Evolutionary conservation across 768 basidiomycete genomes (phyloP).

Genomic region (Podaxis sp.): DNA sequence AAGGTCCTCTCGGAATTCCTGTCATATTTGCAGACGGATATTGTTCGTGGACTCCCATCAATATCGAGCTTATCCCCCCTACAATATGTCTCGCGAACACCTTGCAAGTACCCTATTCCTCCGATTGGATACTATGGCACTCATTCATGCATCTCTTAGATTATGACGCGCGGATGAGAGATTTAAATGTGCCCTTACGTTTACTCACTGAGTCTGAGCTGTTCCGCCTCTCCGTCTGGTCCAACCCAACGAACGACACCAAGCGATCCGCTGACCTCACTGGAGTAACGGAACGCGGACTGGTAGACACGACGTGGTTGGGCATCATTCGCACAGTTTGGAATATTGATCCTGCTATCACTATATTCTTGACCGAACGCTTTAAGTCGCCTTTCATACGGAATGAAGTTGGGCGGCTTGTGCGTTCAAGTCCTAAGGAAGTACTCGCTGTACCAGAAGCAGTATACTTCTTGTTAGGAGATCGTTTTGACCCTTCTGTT

Average conservation of each 20-base stretch:
- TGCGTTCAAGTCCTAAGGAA: constrained; percentile 65
- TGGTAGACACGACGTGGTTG: constrained; percentile 67
- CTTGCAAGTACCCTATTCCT: constrained; percentile 30
- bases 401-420: constrained; percentile 69
- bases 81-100: constrained; percentile 37
- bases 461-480: constrained; percentile 73
- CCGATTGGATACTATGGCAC: neutral
- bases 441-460: constrained; percentile 80
- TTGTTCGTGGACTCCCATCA: constrained; percentile 49
- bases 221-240: constrained; percentile 82
- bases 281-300: constrained; percentile 46
- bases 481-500: constrained; percentile 51
- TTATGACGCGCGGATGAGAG: constrained; percentile 57
- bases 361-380: constrained; percentile 80
- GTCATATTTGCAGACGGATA: constrained; percentile 70
- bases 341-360: constrained; percentile 79
- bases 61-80: constrained; percentile 60
- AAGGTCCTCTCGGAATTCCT: constrained; percentile 84
- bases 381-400: constrained; percentile 68
- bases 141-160: constrained; percentile 30
- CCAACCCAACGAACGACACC: constrained; percentile 76
- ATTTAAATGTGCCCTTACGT: constrained; percentile 69
- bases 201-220: constrained; percentile 91
- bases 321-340: constrained; percentile 69
- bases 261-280: constrained; percentile 62